Evolutionary conservation across 2,329 filamentous ascomycete species (phyloP).

Genomic region (Penicillium sp.): DNA sequence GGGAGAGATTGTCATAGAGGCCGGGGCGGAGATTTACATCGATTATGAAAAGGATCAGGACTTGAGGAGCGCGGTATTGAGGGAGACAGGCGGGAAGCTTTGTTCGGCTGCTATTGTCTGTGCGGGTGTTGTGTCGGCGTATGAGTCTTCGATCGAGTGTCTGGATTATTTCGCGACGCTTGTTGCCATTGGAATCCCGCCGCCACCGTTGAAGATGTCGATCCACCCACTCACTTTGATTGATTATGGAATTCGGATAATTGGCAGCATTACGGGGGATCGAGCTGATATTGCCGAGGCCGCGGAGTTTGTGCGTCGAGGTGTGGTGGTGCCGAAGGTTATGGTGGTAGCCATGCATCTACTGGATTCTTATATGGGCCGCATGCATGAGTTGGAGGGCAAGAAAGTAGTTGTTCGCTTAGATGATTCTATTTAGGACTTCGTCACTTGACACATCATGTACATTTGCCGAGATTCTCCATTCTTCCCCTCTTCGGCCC

Average conservation of each 20-base stretch:
- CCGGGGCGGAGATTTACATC: conserved; percentile 61
- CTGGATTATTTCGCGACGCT: not conserved
- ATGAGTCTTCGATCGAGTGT: not conserved
- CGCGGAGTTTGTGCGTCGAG: not conserved
- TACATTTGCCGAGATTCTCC: no score
- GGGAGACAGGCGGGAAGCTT: not conserved
- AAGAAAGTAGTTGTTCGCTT: not conserved
- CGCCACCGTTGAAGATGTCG: not conserved
- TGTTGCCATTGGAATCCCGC: not conserved
- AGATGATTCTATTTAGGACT: no score
- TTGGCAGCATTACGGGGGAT: not conserved
- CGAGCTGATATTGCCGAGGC: not conserved
- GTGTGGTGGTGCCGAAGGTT: not conserved
- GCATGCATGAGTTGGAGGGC: not conserved
- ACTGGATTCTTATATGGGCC: not conserved
- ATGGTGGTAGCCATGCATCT: not conserved
- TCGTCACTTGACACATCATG: no score
- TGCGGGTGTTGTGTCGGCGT: not conserved
- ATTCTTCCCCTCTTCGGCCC: no score
- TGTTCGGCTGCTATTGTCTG: not conserved
- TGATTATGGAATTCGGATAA: not conserved
- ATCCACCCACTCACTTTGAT: not conserved
- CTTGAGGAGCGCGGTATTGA: not conserved
- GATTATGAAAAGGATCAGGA: not conserved
- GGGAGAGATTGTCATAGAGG: conserved; percentile 61